Evolutionary conservation across 1,284 basidiomycete genomes (phyloP).

Genomic region (Uromyces viciae-fabae): DNA sequence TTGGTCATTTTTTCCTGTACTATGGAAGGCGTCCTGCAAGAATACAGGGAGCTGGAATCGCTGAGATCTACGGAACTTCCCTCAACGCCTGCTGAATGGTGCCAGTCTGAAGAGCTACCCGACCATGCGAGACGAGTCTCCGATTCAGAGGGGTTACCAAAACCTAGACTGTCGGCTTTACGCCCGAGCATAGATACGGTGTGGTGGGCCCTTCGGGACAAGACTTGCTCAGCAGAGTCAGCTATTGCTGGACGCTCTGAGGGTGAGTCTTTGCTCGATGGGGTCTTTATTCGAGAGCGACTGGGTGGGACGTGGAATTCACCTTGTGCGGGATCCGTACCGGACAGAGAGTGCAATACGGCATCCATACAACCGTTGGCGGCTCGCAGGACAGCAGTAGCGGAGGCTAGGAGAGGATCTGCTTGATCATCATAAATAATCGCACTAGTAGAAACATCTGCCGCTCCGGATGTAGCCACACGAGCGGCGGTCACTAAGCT

Average conservation of each 20-base stretch:
- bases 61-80: neutral
- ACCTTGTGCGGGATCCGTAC: neutral
- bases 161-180: slow-evolving; percentile 7
- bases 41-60: neutral
- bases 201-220: slow-evolving; percentile 8
- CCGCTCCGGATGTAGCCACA: slow-evolving; percentile 57
- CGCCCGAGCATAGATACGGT: slow-evolving; percentile 33
- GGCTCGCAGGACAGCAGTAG: slow-evolving; percentile 78
- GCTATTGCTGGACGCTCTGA: too few relatives aligned
- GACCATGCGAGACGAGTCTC: neutral
- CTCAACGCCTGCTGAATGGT: neutral
- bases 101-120: slow-evolving; percentile 5
- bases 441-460: neutral
- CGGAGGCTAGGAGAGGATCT: slow-evolving; percentile 69
- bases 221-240: neutral
- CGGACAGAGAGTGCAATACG: slow-evolving; percentile 60
- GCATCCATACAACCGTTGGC: slow-evolving; percentile 82
- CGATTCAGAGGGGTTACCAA: neutral
- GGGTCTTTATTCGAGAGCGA: neutral
- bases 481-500: slow-evolving; percentile 81
- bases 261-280: neutral
- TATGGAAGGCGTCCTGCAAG: neutral
- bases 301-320: slow-evolving; percentile 11
- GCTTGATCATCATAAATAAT: slow-evolving; percentile 71
- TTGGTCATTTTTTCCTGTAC: neutral